Percentiles rank a stretch among this genome's conserved stretches.
These are phyloP conservation scores for Fusarium paranaense DNA, from an alignment of 2,329 filamentous ascomycete species.

Conservation along the genomic window DNA sequence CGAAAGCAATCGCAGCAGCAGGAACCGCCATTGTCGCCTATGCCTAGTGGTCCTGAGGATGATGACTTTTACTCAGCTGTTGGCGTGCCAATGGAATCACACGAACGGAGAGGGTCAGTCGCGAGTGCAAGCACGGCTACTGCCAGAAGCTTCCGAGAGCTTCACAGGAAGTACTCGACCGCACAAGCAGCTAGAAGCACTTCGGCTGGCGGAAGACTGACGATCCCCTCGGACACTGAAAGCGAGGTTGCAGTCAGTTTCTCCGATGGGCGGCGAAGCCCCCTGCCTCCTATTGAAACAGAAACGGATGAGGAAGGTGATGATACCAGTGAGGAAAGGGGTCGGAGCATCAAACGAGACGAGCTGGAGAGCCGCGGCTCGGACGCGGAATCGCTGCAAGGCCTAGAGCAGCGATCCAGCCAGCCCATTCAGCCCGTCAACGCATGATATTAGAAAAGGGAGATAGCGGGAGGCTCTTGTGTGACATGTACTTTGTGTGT, in stretches of 20 bases:
- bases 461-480: constrained; percentile 12
- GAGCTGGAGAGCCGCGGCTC: constrained; percentile 44
- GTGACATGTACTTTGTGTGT: constrained; percentile 38
- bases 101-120: constrained; percentile 68
- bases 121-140: constrained; percentile 76
- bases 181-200: constrained; percentile 60
- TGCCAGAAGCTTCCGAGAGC: constrained; percentile 72
- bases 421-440: constrained; percentile 48
- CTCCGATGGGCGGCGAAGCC: constrained; percentile 68
- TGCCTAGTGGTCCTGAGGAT: constrained; percentile 50
- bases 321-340: constrained; percentile 19
- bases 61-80: constrained; percentile 67
- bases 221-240: constrained; percentile 67
- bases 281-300: constrained; percentile 63
- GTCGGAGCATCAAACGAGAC: constrained; percentile 43
- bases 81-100: constrained; percentile 56
- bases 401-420: constrained; percentile 45
- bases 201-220: constrained; percentile 55
- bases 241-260: constrained; percentile 71
- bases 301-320: constrained; percentile 49
- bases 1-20: constrained; percentile 64
- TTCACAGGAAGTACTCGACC: constrained; percentile 70
- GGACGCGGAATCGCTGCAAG: constrained; percentile 45
- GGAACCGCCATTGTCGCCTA: constrained; percentile 52
- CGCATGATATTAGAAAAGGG: constrained; percentile 42